Evolutionary conservation across 169 alveolate species (phyloP).

Genomic region (Plasmodium fragile): DNA sequence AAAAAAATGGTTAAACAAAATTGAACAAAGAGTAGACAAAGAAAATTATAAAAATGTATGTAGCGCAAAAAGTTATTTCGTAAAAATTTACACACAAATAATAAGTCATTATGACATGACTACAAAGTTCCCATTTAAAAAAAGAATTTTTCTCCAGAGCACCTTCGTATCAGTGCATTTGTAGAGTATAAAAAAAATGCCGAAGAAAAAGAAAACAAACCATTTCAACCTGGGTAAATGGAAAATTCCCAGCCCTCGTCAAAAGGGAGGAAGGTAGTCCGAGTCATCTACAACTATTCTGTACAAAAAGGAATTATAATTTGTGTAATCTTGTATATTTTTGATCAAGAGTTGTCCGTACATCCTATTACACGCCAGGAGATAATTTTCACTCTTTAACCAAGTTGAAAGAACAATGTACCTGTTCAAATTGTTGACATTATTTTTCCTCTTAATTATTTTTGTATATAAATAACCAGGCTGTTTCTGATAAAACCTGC

Average conservation of each 20-base stretch:
- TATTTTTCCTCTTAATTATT: conserved; percentile 39
- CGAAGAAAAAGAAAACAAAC: background rate
- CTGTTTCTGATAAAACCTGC: conserved; percentile 84
- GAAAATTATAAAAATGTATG: background rate
- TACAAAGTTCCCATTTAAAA: background rate
- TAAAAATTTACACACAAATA: background rate
- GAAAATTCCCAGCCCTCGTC: background rate
- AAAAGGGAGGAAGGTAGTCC: conserved; percentile 72
- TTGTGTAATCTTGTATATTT: conserved; percentile 57
- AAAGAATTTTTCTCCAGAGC: background rate
- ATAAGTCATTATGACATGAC: background rate
- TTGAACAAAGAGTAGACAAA: background rate
- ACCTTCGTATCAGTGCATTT: background rate
- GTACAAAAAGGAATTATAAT: conserved; percentile 79
- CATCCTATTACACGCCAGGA: conserved; percentile 65
- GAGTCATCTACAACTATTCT: conserved; percentile 86
- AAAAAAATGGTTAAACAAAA: conserved; percentile 1
- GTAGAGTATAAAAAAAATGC: background rate
- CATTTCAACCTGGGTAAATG: background rate
- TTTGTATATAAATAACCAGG: conserved; percentile 78
- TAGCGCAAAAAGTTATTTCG: background rate
- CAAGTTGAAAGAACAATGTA: conserved; percentile 84
- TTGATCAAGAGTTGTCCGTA: conserved; percentile 65
- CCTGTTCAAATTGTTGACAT: conserved; percentile 31
- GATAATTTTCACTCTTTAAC: conserved; percentile 77